Evolutionary conservation across 1,284 basidiomycete genomes (phyloP), one percentile per base, ranked within the genome.

Genomic region (Paramarasmius palmivorus): DNA sequence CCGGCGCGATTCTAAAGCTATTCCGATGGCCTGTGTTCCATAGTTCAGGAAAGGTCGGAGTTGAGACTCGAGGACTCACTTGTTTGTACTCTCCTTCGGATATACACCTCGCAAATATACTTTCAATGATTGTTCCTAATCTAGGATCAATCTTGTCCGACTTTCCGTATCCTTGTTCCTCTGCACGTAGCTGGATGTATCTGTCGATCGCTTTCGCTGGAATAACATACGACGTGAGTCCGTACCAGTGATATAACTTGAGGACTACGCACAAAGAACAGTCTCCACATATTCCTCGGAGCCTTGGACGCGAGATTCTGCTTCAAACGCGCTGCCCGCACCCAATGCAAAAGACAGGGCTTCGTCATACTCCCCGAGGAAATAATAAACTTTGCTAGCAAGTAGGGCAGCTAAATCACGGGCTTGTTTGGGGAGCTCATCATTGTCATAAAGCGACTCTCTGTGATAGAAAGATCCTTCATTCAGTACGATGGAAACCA

Each of bases 371-470:
- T 93, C 92, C 60, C 91, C 93, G 44, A 98, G 82, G 78, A 90
- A 95, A 72, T 94, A 98, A 73, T 97, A 98, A 48, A 97, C 91
- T 71, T 98, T 97, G 77, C 93, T 95, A 20, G 92, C 90, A 36
- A 98, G 79, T 48, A 98, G 76, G 19, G 95, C 92, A 22, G 95
- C 95, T 50, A 86, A 79, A 62, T 90, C 83, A 49, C 89, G 86
- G 23, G 88, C 84, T 54, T 85, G 78, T 59, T 81, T 78, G 0
- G 89, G 79, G 7, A 97, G 78, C 44, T 88, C 84, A 36, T 86
- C 78, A 59, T 82, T 84, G 73, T 98, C 95, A 60, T 95, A 94
- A 5, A 98, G 74, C 2, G 89, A 81, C 72, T 98, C 95, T 62
- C 95, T 97, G 65, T n/a, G 40, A 17, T 15, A n/a, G 20, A 50